These are phyloP conservation scores for Elongisporangium anandrum DNA, from an alignment of 352 stramenopile genomes.

Conservation along the genomic window DNA sequence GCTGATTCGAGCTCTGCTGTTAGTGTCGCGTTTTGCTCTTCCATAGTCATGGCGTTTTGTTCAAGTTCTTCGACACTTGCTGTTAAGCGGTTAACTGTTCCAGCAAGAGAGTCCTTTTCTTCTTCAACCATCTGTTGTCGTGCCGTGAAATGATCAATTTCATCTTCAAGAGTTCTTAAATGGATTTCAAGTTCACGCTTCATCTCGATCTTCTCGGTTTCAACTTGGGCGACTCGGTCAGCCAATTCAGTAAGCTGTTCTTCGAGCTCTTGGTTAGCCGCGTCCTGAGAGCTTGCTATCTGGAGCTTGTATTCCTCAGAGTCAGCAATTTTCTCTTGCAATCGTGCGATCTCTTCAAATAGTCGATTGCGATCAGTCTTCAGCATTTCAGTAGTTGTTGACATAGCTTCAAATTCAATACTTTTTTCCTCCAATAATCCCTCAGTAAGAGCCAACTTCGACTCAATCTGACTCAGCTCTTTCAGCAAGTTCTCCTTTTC, in stretches of 20 bases:
- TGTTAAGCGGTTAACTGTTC: conserved; percentile 25
- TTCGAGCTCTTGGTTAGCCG: conserved; percentile 45
- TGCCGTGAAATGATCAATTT: conserved; percentile 42
- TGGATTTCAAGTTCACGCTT: conserved; percentile 13
- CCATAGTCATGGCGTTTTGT: conserved; percentile 7
- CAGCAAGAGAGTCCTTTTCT: conserved; percentile 33
- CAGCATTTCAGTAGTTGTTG: conserved; percentile 54
- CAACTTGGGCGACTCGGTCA: conserved; percentile 54
- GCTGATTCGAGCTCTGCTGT: conserved; percentile 17
- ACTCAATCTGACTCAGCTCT: conserved; percentile 36
- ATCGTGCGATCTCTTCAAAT: conserved; percentile 45
- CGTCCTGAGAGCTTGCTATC: conserved; percentile 38
- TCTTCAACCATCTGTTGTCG: conserved; percentile 41
- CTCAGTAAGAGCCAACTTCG: conserved; percentile 40
- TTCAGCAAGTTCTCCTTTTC: conserved; percentile 44
- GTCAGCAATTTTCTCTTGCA: conserved; percentile 44
- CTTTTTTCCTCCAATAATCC: conserved; percentile 56
- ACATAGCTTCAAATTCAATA: conserved; percentile 58
- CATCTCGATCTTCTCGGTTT: conserved; percentile 32
- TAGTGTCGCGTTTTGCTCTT: conserved; percentile 31
- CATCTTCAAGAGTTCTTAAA: conserved; percentile 25
- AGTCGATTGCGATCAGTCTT: conserved; percentile 53
- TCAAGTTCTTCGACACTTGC: conserved; percentile 24
- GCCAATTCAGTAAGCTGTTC: conserved; percentile 54
- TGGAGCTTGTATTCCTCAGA: conserved; percentile 37